Base-by-base conservation (phyloP, 805 yeast genomes). In the Candida multigemmis region DNA sequence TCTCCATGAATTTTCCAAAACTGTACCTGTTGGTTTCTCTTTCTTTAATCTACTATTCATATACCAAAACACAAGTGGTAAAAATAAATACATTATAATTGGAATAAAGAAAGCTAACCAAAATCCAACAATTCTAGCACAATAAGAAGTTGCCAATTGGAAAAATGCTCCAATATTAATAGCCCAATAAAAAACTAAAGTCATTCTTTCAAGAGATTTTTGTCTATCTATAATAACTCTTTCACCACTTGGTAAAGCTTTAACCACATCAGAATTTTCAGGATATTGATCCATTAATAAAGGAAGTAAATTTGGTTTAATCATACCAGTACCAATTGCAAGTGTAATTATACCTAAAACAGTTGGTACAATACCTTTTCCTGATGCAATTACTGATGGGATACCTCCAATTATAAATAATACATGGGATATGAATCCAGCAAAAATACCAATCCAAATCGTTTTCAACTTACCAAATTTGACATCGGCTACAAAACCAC, bases 211-310 rank as follows among this genome's bases (percentile, higher is more conserved):
- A 31, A 65, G 44, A 4, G 68, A 46, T 30, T 60, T 50, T 40
- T 58, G 61, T 29, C 68, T 56, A 38, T 65, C 71, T 23, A 67
- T 51, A 39, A 79, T 72, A 19, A 80, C 87, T 25, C 66, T 64
- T 44, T 74, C 76, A 31, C 94, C 94, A 15, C 61, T 46, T 37
- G 68, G 66, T 31, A 68, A 56, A 3, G 68, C 70, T 48, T 64
- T 68, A 30, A 82, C 71, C 26, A 67, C 71, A 36, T 74, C 78
- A 38, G 68, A 64, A 31, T 69, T 59, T 46, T 73, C 69, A 23
- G 77, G 75, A 46, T 52, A 52, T 33, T 47, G 55, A 34, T 56
- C 83, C 51, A 64, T 50, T 28, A 65, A 44, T 25, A 65, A 48
- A 5, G 73, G 71, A 33, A 65, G 53, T 32, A 70, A 57, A 39